Conservation (phyloP, 495 filamentous ascomycete species). For the Penicillium crystallinum region DNA sequence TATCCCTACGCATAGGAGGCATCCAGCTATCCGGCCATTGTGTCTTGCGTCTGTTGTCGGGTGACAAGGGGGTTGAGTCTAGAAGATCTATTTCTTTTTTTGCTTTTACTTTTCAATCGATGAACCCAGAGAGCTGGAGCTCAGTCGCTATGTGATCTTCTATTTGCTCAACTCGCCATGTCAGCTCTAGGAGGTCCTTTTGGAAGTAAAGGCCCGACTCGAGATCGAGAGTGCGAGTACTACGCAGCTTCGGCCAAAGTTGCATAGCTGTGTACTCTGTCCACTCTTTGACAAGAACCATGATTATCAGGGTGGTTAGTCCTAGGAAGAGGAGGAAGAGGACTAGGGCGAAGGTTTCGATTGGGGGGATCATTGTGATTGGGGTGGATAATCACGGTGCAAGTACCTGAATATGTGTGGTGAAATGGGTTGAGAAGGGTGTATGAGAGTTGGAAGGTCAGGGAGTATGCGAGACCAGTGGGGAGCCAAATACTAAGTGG, state of each 20-base stretch:
- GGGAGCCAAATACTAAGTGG: not conserved
- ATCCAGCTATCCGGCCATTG: not conserved
- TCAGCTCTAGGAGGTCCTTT: not conserved
- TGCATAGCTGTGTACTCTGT: not conserved
- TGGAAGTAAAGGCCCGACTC: not conserved
- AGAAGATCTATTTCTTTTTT: too few species aligned
- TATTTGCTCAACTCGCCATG: not conserved
- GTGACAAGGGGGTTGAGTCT: not conserved
- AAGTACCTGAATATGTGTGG: not conserved
- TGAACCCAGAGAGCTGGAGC: not conserved
- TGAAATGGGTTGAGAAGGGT: not conserved
- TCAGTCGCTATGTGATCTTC: not conserved
- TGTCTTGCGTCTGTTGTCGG: not conserved
- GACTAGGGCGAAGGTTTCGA: not conserved
- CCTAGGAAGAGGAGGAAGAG: not conserved
- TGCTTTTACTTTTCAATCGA: not conserved
- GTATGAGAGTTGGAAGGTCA: not conserved
- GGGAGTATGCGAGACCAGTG: not conserved
- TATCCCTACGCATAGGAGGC: constrained; percentile 5
- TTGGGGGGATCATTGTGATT: not conserved
- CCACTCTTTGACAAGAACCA: constrained; percentile 7
- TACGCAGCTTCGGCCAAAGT: constrained; percentile 5
- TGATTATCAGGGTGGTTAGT: not conserved
- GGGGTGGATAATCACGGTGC: not conserved
- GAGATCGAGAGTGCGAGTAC: not conserved